Percentiles rank a stretch among this genome's conserved stretches.
Evolutionary conservation across 2,329 filamentous ascomycete genomes (phyloP).

Genomic region (Beauveria rudraprayagi): DNA sequence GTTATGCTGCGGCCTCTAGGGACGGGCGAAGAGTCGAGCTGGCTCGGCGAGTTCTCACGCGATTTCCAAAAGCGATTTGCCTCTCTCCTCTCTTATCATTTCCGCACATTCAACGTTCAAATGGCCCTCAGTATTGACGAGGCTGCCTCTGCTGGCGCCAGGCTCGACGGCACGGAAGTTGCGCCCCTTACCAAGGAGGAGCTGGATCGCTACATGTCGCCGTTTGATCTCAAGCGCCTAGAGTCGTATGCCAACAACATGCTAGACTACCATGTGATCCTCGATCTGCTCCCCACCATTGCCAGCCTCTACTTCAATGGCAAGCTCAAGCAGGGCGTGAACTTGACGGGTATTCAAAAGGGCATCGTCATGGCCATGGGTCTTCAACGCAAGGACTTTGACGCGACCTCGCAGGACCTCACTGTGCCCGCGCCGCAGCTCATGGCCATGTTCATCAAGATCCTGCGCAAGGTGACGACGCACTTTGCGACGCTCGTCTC

Average conservation of each 20-base stretch:
- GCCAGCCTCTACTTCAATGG: slow-evolving; percentile 80
- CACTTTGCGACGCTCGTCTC: slow-evolving; percentile 71
- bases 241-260: slow-evolving; percentile 96
- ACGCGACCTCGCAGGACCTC: slow-evolving; percentile 71
- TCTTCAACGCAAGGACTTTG: slow-evolving; percentile 81
- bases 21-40: slow-evolving; percentile 60
- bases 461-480: slow-evolving; percentile 75
- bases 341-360: slow-evolving; percentile 74
- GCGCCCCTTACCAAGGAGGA: slow-evolving; percentile 61
- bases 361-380: slow-evolving; percentile 85
- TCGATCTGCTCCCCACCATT: slow-evolving; percentile 81
- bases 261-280: slow-evolving; percentile 94
- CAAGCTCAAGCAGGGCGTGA: slow-evolving; percentile 57
- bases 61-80: slow-evolving; percentile 96
- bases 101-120: slow-evolving; percentile 70
- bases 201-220: slow-evolving; percentile 71
- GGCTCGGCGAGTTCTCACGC: slow-evolving; percentile 83
- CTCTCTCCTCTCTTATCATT: slow-evolving; percentile 83
- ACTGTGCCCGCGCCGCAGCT: slow-evolving; percentile 68
- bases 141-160: slow-evolving; percentile 66
- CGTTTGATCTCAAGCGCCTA: slow-evolving; percentile 89
- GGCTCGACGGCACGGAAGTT: slow-evolving; percentile 46
- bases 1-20: slow-evolving; percentile 87
- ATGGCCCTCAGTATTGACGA: slow-evolving; percentile 84
- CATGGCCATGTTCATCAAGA: slow-evolving; percentile 95